Evolutionary conservation across 2,329 filamentous ascomycete genomes (phyloP), one percentile per base, ranked within the genome.

Genomic region (Cadophora malorum): DNA sequence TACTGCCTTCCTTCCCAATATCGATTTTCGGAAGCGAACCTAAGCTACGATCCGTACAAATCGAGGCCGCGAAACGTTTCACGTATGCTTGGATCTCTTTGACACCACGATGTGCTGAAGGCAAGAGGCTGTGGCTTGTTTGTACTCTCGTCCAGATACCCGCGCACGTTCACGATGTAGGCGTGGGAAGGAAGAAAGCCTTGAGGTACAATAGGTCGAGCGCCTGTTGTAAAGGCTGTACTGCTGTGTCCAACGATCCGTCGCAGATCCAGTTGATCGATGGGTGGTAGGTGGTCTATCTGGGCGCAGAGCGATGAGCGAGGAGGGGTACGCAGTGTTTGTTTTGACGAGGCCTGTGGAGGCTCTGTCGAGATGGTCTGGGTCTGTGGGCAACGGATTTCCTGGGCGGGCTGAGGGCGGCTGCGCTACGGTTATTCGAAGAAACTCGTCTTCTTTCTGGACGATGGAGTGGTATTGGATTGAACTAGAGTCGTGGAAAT

Each of bases 271-370:
- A 16, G 55, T 10, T 10, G 55, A 41, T 6, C 8, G 12, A n/a
- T 59, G 8, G 33, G 19, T 23, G 55, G 9, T n/a, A 41, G 33
- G 31, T 41, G 14, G 33, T 59, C 9, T 59, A 41, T 59, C 33
- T 41, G 33, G 33, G 31, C 33, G 33, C 33, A 59, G 45, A 49
- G 41, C 4, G 35, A 9, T 3, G 41, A 19, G 12, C 35, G 41
- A 47, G 55, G 55, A 59, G 56, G 35, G 56, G 56, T 23, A 41
- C 56, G 10, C 41, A 21, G 35, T 14, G 38, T 45, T 59, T 38
- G 35, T 45, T 45, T 45, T 25, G 56, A 59, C 21, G 56, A 28
- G 35, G 33, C 19, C 7, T 45, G 33, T 38, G 33, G 56, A 38
- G 56, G 33, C 33, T 58, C n/a, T 45, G 12, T 59, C 21, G 19